Conservation (phyloP, 495 filamentous ascomycete species). For the Trichoderma virens region DNA sequence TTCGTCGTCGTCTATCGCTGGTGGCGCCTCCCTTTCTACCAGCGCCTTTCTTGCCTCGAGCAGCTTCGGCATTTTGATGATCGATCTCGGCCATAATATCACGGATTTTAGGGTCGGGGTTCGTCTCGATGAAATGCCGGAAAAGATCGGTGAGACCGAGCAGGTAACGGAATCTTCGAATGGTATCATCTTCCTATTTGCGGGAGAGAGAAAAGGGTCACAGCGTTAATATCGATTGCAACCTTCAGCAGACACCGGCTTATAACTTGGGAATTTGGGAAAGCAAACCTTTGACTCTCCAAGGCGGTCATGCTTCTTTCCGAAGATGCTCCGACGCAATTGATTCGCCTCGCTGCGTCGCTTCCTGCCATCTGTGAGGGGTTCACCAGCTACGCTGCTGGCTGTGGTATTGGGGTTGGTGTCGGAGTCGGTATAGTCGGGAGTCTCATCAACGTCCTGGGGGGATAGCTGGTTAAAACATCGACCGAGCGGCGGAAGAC, state of each 20-base stretch:
- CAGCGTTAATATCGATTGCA: background rate
- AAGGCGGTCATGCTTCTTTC: constrained; percentile 85
- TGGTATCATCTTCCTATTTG: constrained; percentile 83
- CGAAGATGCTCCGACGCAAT: constrained; percentile 81
- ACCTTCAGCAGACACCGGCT: background rate
- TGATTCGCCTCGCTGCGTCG: constrained; percentile 76
- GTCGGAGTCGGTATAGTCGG: constrained; percentile 84
- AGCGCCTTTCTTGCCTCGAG: constrained; percentile 61
- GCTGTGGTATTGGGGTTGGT: constrained; percentile 88
- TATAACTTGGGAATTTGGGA: background rate
- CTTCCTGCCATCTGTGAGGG: constrained; percentile 67
- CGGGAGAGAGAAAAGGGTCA: background rate
- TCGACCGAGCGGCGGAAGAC: constrained; percentile 9
- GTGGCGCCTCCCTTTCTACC: constrained; percentile 78
- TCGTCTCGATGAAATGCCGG: constrained; percentile 97
- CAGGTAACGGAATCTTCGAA: constrained; percentile 90
- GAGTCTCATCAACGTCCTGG: constrained; percentile 69
- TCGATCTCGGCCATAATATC: constrained; percentile 91
- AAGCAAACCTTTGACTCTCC: constrained; percentile 78
- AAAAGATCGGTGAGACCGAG: constrained; percentile 95
- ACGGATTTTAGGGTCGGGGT: constrained; percentile 84
- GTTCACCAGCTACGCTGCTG: constrained; percentile 77
- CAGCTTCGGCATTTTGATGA: constrained; percentile 74
- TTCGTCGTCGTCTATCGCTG: constrained; percentile 71
- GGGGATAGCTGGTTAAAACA: constrained; percentile 18